Conservation (phyloP, 139 green algal species). For the Nannochloris sp. region DNA sequence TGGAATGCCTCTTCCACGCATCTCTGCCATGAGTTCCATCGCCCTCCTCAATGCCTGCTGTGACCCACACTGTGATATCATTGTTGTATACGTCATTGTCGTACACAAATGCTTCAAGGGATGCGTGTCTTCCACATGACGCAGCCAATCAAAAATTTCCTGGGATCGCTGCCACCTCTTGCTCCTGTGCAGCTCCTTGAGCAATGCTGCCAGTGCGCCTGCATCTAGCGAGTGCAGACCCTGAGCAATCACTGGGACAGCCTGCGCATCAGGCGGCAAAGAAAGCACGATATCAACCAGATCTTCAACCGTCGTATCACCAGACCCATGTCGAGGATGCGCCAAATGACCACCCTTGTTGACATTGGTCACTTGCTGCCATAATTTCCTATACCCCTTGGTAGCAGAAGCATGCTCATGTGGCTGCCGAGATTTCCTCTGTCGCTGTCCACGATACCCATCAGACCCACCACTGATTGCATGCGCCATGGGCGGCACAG, state of each 20-base stretch:
- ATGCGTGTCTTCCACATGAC: slow-evolving; percentile 37
- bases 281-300: slow-evolving; percentile 42
- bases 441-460: too few species aligned
- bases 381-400: slow-evolving; percentile 48
- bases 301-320: slow-evolving; percentile 53
- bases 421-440: too few species aligned
- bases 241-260: slow-evolving; percentile 37
- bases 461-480: too few species aligned
- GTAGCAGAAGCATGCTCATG: too few species aligned
- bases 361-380: slow-evolving; percentile 51
- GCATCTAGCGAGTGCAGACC: slow-evolving; percentile 67
- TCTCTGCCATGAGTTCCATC: slow-evolving; percentile 52
- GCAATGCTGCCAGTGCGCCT: slow-evolving; percentile 59
- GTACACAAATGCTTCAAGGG: slow-evolving; percentile 62
- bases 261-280: slow-evolving; percentile 39
- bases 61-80: slow-evolving; percentile 52
- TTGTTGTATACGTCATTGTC: slow-evolving; percentile 85
- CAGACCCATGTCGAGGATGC: neutral
- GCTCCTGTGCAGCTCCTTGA: slow-evolving; percentile 73
- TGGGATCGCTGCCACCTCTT: slow-evolving; percentile 20
- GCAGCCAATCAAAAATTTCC: slow-evolving; percentile 80
- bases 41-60: slow-evolving; percentile 44
- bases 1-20: slow-evolving; percentile 43
- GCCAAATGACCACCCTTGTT: slow-evolving; percentile 33
- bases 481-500: too few species aligned